Evolutionary conservation across 2,329 filamentous ascomycete genomes (phyloP), one percentile per base, ranked within the genome.

Genomic region (Neonectria hederae): DNA sequence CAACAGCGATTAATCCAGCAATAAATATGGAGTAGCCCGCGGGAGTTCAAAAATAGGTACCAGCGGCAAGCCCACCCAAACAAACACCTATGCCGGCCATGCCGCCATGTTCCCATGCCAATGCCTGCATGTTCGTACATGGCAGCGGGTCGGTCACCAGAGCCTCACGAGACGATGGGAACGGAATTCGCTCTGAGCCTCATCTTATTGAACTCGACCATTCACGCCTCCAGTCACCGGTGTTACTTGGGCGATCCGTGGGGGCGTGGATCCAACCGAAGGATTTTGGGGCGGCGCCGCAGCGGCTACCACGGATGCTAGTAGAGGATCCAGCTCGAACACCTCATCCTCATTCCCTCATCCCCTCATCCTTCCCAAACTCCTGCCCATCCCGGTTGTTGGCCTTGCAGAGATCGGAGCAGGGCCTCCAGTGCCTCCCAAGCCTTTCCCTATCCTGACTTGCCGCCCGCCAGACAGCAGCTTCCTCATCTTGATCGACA

Each of bases 371-470:
- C 26, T 38, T 35, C 10, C 10, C 10, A 9, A 38, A 1, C 13
- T 32, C 56, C 60, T 49, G 35, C 19, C 19, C 32, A 26, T 28
- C 48, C 56, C 42, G 22, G 30, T 35, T 49, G 21, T 22, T 51
- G 54, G 48, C 28, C 26, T 46, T 32, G 51, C 55, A 54, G 51
- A 59, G 61, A 63, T 59, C 61, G 55, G 55, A 59, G 61, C 49
- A 51, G 52, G 54, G 21, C 17, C 1, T 5, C 9, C 43, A 45
- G 35, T 19, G 5, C 48, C 45, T 48, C 48, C 48, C 28, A 21
- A 21, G 13, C 43, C 54, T 56, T 51, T 32, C 26, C 43, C 22
- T 35, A 40, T 59, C 54, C 56, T 54, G 55, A 49, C 45, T 45
- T 52, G 7, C 55, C 22, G 52, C 49, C 30, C 24, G 45, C 45